Percentiles rank a stretch among this genome's conserved stretches.
phyloP scores from a whole-genome alignment of 805 yeast species.

The Hanseniaspora taiwanica region DNA sequence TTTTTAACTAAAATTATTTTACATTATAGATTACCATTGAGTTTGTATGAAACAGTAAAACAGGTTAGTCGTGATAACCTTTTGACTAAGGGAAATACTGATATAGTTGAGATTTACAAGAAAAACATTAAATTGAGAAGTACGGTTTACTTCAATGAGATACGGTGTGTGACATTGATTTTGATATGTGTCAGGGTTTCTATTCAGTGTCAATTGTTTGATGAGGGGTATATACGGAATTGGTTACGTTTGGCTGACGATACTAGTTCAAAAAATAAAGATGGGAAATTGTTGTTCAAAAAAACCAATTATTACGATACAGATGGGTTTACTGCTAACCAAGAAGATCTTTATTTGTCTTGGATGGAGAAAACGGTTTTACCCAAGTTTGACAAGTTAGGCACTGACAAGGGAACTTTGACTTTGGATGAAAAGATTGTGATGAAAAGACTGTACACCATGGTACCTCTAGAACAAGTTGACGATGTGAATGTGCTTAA shows the following conservation, averaged over 20 bases:
- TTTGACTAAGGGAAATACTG: background rate
- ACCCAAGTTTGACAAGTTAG: constrained; percentile 7
- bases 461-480: constrained; percentile 13
- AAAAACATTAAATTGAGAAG: background rate
- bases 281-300: background rate
- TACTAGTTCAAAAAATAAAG: background rate
- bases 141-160: background rate
- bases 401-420: constrained; percentile 2
- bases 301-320: background rate
- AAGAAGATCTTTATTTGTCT: constrained; percentile 14
- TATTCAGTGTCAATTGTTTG: background rate
- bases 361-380: constrained; percentile 19
- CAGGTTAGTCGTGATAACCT: background rate
- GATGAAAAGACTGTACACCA: constrained; percentile 15
- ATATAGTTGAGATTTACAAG: background rate
- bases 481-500: no score
- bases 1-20: background rate
- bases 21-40: background rate
- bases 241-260: no score
- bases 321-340: constrained; percentile 1
- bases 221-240: background rate
- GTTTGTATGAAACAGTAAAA: background rate
- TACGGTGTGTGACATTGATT: background rate
- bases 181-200: background rate
- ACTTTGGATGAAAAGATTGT: constrained; percentile 21